These are phyloP conservation scores for Ophiostoma quercus DNA, from an alignment of 2,329 filamentous ascomycete genomes.

Conservation along the genomic window DNA sequence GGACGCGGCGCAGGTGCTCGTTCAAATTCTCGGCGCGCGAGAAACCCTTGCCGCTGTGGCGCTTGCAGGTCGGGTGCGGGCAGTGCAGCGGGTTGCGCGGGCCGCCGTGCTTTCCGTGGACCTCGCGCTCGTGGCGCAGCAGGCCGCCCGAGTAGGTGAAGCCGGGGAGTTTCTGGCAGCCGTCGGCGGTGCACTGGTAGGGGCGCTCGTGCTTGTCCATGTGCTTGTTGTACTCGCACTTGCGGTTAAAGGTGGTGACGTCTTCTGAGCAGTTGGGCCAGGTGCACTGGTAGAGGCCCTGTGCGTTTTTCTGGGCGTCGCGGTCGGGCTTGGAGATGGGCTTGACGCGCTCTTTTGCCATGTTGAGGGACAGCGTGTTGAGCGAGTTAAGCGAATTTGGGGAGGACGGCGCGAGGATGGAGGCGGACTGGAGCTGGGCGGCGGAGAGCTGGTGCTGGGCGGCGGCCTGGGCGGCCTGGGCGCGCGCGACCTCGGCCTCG, in stretches of 20 bases:
- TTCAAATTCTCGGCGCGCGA: slow-evolving; percentile 90
- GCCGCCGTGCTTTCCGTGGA: slow-evolving; percentile 84
- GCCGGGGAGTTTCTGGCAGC: slow-evolving; percentile 84
- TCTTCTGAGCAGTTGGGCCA: slow-evolving; percentile 63
- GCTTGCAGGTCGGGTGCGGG: slow-evolving; percentile 80
- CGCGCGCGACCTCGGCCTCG: slow-evolving; percentile 16
- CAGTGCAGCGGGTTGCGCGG: slow-evolving; percentile 85
- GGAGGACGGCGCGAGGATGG: no score
- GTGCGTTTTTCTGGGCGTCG: slow-evolving; percentile 54
- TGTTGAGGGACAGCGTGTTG: no score
- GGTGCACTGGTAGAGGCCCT: slow-evolving; percentile 74
- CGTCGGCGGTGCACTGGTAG: slow-evolving; percentile 76
- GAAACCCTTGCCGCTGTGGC: slow-evolving; percentile 81
- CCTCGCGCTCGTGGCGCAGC: slow-evolving; percentile 83
- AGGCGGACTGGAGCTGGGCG: slow-evolving; percentile 1
- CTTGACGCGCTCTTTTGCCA: slow-evolving; percentile 40
- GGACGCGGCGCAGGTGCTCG: slow-evolving; percentile 87
- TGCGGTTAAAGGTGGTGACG: slow-evolving; percentile 64
- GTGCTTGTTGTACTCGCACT: slow-evolving; percentile 96
- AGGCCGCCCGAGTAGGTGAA: slow-evolving; percentile 95
- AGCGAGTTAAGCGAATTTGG: no score
- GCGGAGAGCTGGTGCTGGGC: background rate
- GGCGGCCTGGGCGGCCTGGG: background rate
- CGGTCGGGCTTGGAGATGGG: slow-evolving; percentile 56
- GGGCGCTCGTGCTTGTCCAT: slow-evolving; percentile 98